Percentiles rank a stretch among this genome's conserved stretches.
Conservation (phyloP, 2,329 filamentous ascomycete genomes). For the Ophiosphaerella herpotricha region DNA sequence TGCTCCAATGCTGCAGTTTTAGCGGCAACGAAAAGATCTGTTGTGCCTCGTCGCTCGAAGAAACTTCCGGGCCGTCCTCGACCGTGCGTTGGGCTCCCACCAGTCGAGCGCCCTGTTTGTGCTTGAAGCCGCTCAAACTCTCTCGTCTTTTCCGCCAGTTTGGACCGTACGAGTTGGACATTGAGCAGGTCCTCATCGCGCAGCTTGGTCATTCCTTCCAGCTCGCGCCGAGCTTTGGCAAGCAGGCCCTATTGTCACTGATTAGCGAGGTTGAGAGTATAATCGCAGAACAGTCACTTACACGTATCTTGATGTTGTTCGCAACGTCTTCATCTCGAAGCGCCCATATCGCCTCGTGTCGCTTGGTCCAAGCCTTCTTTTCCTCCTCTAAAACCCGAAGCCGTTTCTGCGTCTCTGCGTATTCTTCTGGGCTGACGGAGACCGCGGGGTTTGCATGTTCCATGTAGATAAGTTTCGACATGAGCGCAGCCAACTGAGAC, state of each 20-base stretch:
- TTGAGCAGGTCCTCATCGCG: conserved; percentile 51
- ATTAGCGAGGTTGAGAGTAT: background rate
- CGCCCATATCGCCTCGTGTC: conserved; percentile 49
- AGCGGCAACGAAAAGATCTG: conserved; percentile 49
- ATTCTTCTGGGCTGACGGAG: conserved; percentile 46
- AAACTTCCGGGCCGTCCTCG: conserved; percentile 36
- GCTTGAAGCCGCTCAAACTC: conserved; percentile 38
- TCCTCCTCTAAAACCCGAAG: conserved; percentile 44
- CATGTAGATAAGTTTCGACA: conserved; percentile 45
- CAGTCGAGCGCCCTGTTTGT: conserved; percentile 16
- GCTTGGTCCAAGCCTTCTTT: conserved; percentile 41
- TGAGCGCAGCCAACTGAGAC: conserved; percentile 42
- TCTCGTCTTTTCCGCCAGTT: conserved; percentile 48
- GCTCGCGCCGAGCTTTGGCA: conserved; percentile 46
- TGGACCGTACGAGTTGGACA: conserved; percentile 45
- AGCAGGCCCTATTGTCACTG: conserved; percentile 32
- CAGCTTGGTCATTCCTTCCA: conserved; percentile 46
- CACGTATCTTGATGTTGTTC: conserved; percentile 50
- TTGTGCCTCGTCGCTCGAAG: conserved; percentile 42
- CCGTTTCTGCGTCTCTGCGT: conserved; percentile 34
- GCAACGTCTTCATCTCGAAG: conserved; percentile 50
- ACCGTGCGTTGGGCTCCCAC: conserved; percentile 19
- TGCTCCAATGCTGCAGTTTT: conserved; percentile 51
- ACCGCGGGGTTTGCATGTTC: conserved; percentile 40
- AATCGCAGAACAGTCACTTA: conserved; percentile 5